These are phyloP conservation scores for Ensete ventricosum DNA, from an alignment of 176 grass and related monocot genomes.

Conservation along the genomic window DNA sequence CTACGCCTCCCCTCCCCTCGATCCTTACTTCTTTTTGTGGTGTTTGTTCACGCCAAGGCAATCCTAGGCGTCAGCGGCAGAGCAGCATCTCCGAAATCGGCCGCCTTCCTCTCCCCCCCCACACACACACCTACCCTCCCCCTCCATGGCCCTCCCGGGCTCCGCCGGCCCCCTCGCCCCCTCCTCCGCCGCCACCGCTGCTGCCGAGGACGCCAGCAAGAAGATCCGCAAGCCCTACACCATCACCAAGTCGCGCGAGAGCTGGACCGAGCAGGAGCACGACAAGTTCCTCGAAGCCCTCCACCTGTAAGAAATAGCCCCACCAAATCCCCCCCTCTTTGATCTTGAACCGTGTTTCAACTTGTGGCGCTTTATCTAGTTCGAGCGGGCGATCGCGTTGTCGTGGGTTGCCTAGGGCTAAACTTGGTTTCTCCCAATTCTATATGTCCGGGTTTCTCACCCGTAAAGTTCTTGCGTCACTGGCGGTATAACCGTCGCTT, in stretches of 20 bases:
- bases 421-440: background rate
- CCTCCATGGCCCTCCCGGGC: background rate
- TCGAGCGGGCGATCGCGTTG: no score
- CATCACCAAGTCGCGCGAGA: slow-evolving; percentile 22
- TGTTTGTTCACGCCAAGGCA: background rate
- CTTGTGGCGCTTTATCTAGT: background rate
- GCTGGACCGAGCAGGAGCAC: slow-evolving; percentile 23
- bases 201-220: slow-evolving; percentile 14
- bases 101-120: background rate
- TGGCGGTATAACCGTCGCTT: no score
- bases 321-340: background rate
- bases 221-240: slow-evolving; percentile 24
- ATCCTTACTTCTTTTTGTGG: background rate
- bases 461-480: background rate
- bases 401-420: no score
- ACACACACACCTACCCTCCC: background rate
- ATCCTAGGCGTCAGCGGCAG: background rate
- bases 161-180: background rate
- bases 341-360: background rate
- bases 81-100: background rate
- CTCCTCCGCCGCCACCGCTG: background rate
- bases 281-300: slow-evolving; percentile 21
- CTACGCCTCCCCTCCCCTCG: background rate
- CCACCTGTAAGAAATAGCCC: slow-evolving; percentile 6
- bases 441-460: background rate